Percentiles rank a stretch among this genome's conserved stretches.
These are phyloP conservation scores for Chlorella sp. DNA, from an alignment of 139 green algal genomes.

Conservation along the genomic window DNA sequence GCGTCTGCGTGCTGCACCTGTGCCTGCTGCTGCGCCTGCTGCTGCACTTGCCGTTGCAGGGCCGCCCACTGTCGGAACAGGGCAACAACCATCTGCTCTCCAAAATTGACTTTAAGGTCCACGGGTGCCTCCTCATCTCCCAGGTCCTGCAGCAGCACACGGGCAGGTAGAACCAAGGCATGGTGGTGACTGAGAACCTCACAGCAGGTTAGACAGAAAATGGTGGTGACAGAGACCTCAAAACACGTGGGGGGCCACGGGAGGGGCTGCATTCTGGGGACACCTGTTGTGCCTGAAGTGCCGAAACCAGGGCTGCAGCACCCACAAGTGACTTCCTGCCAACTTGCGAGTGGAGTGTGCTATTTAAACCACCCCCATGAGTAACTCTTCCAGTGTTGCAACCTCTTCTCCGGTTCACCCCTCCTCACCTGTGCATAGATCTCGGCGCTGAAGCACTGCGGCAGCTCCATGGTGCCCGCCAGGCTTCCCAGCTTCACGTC, in stretches of 20 bases:
- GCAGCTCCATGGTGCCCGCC: conserved; percentile 74
- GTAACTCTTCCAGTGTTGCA: background rate
- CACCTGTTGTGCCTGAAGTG: too few species aligned
- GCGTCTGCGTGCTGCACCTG: conserved; percentile 13
- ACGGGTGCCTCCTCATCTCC: conserved; percentile 46
- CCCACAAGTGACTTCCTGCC: background rate
- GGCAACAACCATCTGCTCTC: conserved; percentile 68
- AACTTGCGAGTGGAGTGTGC: background rate
- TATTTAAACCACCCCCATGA: background rate
- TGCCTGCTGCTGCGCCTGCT: background rate
- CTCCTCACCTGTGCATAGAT: conserved; percentile 64
- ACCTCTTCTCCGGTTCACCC: too few species aligned
- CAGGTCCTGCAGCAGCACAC: conserved; percentile 42
- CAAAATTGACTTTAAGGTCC: conserved; percentile 70
- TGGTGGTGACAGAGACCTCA: too few species aligned
- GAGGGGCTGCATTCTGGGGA: too few species aligned
- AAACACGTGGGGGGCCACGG: too few species aligned
- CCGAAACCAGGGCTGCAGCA: background rate
- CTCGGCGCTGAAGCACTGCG: conserved; percentile 84
- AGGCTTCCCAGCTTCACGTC: conserved; percentile 71
- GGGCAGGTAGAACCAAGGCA: too few species aligned
- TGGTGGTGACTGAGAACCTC: too few species aligned
- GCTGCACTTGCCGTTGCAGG: background rate
- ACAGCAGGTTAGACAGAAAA: too few species aligned
- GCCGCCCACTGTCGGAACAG: conserved; percentile 63